Evolutionary conservation across 139 green algal genomes (phyloP), one percentile per base, ranked within the genome.

Genomic region (Ettlia oleoabundans): DNA sequence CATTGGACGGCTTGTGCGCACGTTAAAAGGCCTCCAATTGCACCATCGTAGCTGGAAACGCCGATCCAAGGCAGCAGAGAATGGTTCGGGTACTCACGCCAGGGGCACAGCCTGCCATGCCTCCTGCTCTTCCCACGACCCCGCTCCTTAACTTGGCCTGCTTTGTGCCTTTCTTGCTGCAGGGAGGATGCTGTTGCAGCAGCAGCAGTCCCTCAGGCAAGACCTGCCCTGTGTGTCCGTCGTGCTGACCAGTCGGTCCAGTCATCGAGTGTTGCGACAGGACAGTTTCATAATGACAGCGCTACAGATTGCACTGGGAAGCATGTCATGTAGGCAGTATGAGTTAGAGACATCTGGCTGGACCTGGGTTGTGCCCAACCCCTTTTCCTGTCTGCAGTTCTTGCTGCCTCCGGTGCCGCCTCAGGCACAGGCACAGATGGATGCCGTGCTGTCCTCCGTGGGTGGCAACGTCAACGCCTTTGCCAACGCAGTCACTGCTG

Each of bases 351-450:
- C 58, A 24, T 6, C 58, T 8, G 6, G 21, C 24, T 24, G 21
- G 6, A 66, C 21, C 58, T 6, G 15, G 7, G 28, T 33, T 21
- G n/a, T 13, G 18, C 35, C 65, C 37, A 32, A 22, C 65, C 1
- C 6, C 10, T 30, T 37, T 3, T 28, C 65, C 5, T 21, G 18
- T 42, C 19, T 51, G 37, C 65, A 72, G 65, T 72, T 72, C 65
- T 37, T 72, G 35, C 65, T 72, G 65, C 65, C 65, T 1, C 65
- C 65, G 3, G 65, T 72, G 65, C 65, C 65, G 4, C 65, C 65
- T 19, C 65, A 72, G 65, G 65, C 65, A 2, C n/a, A 19, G 21
- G 65, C 65, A 35, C 65, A 72, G 65, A 37, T 72, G 13, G 19
- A 72, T 35, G 65, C 65, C 18, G 35, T 72, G 30, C 65, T 72